A percentile compares a stretch with the other conserved stretches of the same genome.
Conservation (phyloP, 805 yeast genomes). For the Kodamaea nitidulidarum region DNA sequence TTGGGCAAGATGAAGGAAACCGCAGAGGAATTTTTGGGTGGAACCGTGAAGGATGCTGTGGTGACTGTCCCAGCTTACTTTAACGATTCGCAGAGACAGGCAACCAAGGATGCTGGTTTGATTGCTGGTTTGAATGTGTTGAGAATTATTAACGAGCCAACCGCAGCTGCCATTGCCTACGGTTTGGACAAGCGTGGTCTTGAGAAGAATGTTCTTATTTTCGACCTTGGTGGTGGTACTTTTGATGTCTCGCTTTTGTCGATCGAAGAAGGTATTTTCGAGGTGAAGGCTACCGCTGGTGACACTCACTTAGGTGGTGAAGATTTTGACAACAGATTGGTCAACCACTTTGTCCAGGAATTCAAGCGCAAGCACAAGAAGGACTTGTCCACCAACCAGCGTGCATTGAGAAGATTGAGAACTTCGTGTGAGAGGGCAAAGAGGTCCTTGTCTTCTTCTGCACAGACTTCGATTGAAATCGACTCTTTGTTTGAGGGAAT, state of each 20-base stretch:
- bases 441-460: slow-evolving; percentile 91
- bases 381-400: slow-evolving; percentile 75
- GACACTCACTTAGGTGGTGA: slow-evolving; percentile 98
- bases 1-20: slow-evolving; percentile 89
- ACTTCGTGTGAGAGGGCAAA: slow-evolving; percentile 98
- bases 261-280: slow-evolving; percentile 88
- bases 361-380: slow-evolving; percentile 91
- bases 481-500: slow-evolving; percentile 93
- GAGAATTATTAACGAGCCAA: slow-evolving; percentile 43
- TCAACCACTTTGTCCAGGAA: slow-evolving; percentile 84
- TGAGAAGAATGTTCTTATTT: slow-evolving; percentile 87
- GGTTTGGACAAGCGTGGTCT: slow-evolving; percentile 47
- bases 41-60: slow-evolving; percentile 58
- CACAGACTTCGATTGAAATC: slow-evolving; percentile 93
- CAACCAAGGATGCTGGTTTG: slow-evolving; percentile 42
- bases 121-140: slow-evolving; percentile 45
- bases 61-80: slow-evolving; percentile 43
- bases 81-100: slow-evolving; percentile 43
- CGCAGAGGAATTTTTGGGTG: slow-evolving; percentile 88
- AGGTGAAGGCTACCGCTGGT: slow-evolving; percentile 92
- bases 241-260: slow-evolving; percentile 86
- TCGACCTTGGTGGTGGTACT: slow-evolving; percentile 97
- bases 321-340: slow-evolving; percentile 88
- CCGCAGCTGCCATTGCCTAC: slow-evolving; percentile 45
- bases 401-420: slow-evolving; percentile 90